Percentiles rank a stretch among this genome's conserved stretches.
Conservation (phyloP, 352 stramenopile species). For the Elongisporangium anandrum region DNA sequence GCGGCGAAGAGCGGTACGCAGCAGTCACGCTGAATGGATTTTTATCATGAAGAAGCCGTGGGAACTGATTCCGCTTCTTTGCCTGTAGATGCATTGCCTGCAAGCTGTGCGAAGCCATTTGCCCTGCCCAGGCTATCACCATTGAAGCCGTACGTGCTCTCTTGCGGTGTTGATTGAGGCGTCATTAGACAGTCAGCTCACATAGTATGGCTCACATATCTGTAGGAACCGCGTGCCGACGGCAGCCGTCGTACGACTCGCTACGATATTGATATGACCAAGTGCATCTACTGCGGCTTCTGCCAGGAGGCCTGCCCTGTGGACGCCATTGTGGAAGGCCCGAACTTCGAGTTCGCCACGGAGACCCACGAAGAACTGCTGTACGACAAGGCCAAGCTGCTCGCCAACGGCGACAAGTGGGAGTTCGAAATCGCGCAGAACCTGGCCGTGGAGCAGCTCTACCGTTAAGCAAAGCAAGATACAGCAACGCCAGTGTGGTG, state of each 20-base stretch:
- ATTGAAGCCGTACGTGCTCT: conserved; percentile 91
- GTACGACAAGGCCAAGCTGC: conserved; percentile 99
- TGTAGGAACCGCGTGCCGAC: conserved; percentile 94
- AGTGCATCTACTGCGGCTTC: conserved; percentile 99
- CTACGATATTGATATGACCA: conserved; percentile 99
- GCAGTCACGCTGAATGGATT: neutral
- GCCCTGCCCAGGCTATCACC: conserved; percentile 98
- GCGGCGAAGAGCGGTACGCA: conserved; percentile 94
- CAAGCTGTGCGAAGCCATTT: conserved; percentile 99
- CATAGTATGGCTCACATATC: neutral
- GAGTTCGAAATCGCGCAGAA: conserved; percentile 99
- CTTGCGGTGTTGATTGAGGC: neutral
- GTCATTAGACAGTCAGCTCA: neutral
- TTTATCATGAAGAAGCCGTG: neutral
- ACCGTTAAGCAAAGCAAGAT: conserved; percentile 86
- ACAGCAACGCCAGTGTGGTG: neutral
- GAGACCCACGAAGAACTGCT: conserved; percentile 99
- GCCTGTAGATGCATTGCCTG: conserved; percentile 96
- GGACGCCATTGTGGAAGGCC: conserved; percentile 99
- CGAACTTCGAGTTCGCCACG: conserved; percentile 99
- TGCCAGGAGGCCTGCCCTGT: conserved; percentile 96
- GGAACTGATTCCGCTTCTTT: conserved; percentile 3
- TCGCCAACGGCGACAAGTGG: conserved; percentile 99
- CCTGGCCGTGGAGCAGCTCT: conserved; percentile 97
- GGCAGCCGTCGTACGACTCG: conserved; percentile 97